Base-by-base conservation (phyloP, 148 eudicot species). In the Rhododendron kiyosumense region DNA sequence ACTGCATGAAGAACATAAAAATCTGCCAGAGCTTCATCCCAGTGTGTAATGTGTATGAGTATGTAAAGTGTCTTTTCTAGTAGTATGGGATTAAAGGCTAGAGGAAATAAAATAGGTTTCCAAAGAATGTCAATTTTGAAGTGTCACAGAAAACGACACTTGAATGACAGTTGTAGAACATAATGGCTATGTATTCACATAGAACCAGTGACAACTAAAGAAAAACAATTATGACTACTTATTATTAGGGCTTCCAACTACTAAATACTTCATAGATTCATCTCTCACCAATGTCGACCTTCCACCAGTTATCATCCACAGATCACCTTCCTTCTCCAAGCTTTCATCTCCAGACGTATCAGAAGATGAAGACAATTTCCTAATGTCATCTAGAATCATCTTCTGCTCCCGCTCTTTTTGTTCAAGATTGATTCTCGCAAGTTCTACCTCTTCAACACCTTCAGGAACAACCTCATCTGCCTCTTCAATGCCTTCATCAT, bases 401-500 rank as follows among this genome's bases (percentile, higher is more conserved):
- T 93, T 95, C 78, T 90, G 93, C 83, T 88, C 93, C 24, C 95
- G 90, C 84, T 96, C 99, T 89, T 89, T 95, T 85, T 90, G 91
- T 88, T 96, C 99, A 88, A 96, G 98, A 87, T 90, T 84, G 84
- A 96, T 90, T 90, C 88, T 94, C 84, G 98, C 99, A 84, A 92
- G 93, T 88, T 95, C 99, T 77, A 95, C 99, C 91, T 96, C 98
- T 92, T 96, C 98, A 85, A 96, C 97, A 52, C 98, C 99, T 89
- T 94, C 97, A 89, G 98, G 99, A 86, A 96, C 99, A 84, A 96
- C 98, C 92, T 94, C 98, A 89, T 96, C 99, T 74, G 98, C 97
- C 90, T 96, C 96, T 92, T 96, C 98, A 74, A 93, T 88, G 88
- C 95, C 97, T 88, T 94, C 99, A 85, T 95, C 97, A 89, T 94